Evolutionary conservation across 2,329 filamentous ascomycete species (phyloP).

Genomic region (Stemphylium beticola): DNA sequence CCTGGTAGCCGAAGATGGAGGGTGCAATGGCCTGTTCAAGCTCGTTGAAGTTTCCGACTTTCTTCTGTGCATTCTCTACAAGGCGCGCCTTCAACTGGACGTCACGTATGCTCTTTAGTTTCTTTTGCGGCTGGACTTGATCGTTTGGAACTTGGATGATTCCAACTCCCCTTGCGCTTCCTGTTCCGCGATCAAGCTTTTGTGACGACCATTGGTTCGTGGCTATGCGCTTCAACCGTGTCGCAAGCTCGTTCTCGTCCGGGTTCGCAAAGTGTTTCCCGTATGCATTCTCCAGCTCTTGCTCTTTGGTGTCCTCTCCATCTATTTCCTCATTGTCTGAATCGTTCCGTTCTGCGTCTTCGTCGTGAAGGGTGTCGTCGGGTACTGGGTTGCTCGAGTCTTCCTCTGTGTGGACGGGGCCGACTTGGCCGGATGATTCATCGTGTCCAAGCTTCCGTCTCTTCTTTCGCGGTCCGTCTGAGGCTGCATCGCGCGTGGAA

Average conservation of each 20-base stretch:
- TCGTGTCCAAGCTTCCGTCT: conserved; percentile 58
- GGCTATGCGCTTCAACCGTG: conserved; percentile 56
- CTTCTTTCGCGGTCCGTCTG: conserved; percentile 57
- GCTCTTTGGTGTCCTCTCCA: conserved; percentile 26
- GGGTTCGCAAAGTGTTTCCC: conserved; percentile 77
- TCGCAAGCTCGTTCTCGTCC: conserved; percentile 65
- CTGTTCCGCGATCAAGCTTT: conserved; percentile 42
- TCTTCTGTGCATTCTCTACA: conserved; percentile 35
- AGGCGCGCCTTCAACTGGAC: conserved; percentile 44
- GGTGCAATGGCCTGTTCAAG: conserved; percentile 71
- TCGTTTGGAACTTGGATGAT: conserved; percentile 34
- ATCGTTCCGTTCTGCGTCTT: conserved; percentile 16
- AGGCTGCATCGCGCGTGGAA: conserved; percentile 35
- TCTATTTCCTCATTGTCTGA: conserved; percentile 44
- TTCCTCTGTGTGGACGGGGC: conserved; percentile 17
- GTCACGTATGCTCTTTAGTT: conserved; percentile 33
- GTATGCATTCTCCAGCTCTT: conserved; percentile 68
- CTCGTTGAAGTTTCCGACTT: conserved; percentile 60
- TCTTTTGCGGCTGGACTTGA: conserved; percentile 24
- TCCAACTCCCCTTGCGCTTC: conserved; percentile 26
- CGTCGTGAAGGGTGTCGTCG: background rate
- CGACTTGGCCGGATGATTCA: background rate
- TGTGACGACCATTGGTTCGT: conserved; percentile 57
- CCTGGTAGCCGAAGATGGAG: conserved; percentile 80
- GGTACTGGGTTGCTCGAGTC: background rate